Evolutionary conservation across 768 basidiomycete genomes (phyloP), one percentile per base, ranked within the genome.

Genomic region (Trametes cinnabarina): DNA sequence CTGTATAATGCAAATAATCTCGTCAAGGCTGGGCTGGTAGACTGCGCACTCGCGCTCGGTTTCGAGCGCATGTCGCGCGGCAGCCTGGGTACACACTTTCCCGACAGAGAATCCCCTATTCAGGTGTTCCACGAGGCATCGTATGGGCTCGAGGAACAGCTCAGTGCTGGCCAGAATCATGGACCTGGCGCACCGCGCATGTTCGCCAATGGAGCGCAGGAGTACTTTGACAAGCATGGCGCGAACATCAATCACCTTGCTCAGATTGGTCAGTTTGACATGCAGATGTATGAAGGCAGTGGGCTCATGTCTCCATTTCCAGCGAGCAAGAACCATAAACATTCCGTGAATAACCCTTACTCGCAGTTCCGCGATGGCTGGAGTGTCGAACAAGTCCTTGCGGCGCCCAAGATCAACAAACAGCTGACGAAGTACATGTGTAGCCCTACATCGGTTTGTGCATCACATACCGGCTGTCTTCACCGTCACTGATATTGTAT

Each of bases 11-110:
- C 87, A 7, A 87, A 87, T 62, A 84, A 79, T 22, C 78, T 82
- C 9, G 83, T 94, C 43, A 89, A 86, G 68, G 80, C 79, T 39
- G 87, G 87, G 14, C 78, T 85, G 54, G 82, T 76, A 2, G 86
- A 90, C 53, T 92, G 91, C 67, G 82, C 86, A 1, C 75, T 94
- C 20, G 92, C 92, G 0, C 82, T 94, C 1, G 92, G 92, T 11
- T 94, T 94, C 63, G 92, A 94, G 70, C 86, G 88, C 34, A 92
- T 92, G 88, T 77, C 80, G 19, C 85, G 85, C 4, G 90, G 90
- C 28, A 86, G 85, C 65, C 74, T 92, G 7, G 82, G 83, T 7
- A 83, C 82, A 12, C 80, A 84, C 66, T 92, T 82, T 63, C 81
- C 83, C 0, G 81, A 80, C 62, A 73, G 79, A 26, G 54, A 65